These are phyloP conservation scores for Cladosporium sp. DNA, from an alignment of 2,329 filamentous ascomycete genomes.

Conservation along the genomic window DNA sequence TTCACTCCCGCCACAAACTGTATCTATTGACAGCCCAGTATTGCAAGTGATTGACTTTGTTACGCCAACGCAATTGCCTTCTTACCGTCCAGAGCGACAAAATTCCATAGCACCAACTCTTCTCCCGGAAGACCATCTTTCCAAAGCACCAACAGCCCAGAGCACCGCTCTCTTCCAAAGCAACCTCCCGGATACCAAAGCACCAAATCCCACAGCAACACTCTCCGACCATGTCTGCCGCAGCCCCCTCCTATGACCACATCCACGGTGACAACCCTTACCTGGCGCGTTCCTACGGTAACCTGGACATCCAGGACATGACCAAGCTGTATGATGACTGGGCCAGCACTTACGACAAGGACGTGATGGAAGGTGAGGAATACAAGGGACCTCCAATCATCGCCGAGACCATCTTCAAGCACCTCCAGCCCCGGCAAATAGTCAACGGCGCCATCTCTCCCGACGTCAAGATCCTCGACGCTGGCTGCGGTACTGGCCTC, in stretches of 20 bases:
- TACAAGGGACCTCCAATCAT: constrained; percentile 40
- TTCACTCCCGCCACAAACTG: not conserved
- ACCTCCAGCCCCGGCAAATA: constrained; percentile 19
- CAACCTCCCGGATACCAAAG: constrained; percentile 8
- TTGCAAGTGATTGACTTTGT: constrained; percentile 10
- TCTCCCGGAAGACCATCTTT: not conserved
- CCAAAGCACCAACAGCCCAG: constrained; percentile 13
- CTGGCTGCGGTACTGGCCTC: constrained; percentile 54
- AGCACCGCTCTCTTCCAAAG: constrained; percentile 11
- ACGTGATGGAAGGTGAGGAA: constrained; percentile 30
- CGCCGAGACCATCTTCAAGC: constrained; percentile 29
- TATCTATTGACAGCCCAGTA: constrained; percentile 3
- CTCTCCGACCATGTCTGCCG: constrained; percentile 3
- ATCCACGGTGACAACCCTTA: constrained; percentile 13
- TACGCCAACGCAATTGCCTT: not conserved
- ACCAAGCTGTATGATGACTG: constrained; percentile 41
- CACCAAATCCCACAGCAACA: constrained; percentile 12
- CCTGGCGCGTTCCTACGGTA: constrained; percentile 9
- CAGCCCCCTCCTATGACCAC: constrained; percentile 9
- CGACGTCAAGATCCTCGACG: constrained; percentile 42
- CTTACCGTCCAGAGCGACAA: constrained; percentile 4
- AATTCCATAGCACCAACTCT: not conserved
- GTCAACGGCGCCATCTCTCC: constrained; percentile 3
- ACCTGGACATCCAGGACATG: constrained; percentile 9
- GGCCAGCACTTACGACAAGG: constrained; percentile 42